Conservation (phyloP, 805 yeast genomes). For the Teunomyces panamensis region DNA sequence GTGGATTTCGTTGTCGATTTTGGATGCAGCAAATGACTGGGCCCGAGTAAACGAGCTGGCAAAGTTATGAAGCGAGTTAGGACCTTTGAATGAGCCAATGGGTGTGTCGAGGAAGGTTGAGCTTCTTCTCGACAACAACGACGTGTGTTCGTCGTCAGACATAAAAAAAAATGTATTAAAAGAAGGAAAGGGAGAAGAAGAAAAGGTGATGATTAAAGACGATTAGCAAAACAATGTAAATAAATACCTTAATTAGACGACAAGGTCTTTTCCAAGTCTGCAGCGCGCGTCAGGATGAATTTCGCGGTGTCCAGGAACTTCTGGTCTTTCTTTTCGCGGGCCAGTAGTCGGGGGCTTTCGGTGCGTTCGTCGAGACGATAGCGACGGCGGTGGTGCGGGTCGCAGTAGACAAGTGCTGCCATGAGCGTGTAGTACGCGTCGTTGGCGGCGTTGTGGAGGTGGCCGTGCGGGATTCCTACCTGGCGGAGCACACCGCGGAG, state of each 20-base stretch:
- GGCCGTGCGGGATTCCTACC: constrained; percentile 20
- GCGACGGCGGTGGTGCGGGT: constrained; percentile 17
- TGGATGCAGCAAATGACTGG: constrained; percentile 25
- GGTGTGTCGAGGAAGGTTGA: constrained; percentile 12
- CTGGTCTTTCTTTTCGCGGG: constrained; percentile 7
- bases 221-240: too few relatives aligned
- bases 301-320: constrained; percentile 12
- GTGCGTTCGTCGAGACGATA: constrained; percentile 13
- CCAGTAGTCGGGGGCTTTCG: constrained; percentile 4
- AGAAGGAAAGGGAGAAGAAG: neutral
- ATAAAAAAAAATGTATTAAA: neutral
- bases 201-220: neutral
- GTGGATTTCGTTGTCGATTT: constrained; percentile 21
- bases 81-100: constrained; percentile 22
- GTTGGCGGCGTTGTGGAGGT: constrained; percentile 27
- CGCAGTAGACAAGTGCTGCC: constrained; percentile 23
- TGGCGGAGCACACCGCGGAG: constrained; percentile 19
- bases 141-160: constrained; percentile 9
- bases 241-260: too few relatives aligned
- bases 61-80: constrained; percentile 37
- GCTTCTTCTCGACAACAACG: constrained; percentile 6
- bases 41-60: constrained; percentile 41
- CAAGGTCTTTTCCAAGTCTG: neutral
- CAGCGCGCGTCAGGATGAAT: neutral
- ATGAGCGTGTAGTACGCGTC: constrained; percentile 27